phyloP scores from a whole-genome alignment of 805 yeast genomes.

The Komagataella pastoris region DNA sequence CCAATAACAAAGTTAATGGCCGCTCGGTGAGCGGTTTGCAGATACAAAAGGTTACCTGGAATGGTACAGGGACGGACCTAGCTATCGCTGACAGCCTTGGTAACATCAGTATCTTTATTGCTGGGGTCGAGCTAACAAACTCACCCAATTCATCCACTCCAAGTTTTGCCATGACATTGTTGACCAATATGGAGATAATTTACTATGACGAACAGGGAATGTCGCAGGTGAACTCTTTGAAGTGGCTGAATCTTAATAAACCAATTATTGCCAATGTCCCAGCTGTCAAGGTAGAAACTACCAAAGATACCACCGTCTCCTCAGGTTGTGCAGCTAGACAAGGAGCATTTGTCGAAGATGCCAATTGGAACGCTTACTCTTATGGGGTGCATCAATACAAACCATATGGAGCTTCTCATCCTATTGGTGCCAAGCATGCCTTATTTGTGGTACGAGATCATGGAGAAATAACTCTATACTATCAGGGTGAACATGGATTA shows the following conservation, averaged over 20 bases:
- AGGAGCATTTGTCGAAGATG: slow-evolving; percentile 21
- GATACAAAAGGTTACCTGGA: slow-evolving; percentile 49
- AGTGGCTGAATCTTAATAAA: slow-evolving; percentile 70
- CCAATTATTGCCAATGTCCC: slow-evolving; percentile 48
- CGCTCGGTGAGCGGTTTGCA: slow-evolving; percentile 5
- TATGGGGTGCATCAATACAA: slow-evolving; percentile 50
- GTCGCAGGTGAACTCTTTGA: slow-evolving; percentile 21
- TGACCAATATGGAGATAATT: slow-evolving; percentile 28
- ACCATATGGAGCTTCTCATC: slow-evolving; percentile 54
- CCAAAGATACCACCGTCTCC: slow-evolving; percentile 9
- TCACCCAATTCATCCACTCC: slow-evolving; percentile 16
- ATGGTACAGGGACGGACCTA: slow-evolving; percentile 67
- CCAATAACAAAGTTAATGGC: background rate
- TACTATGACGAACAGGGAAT: slow-evolving; percentile 25
- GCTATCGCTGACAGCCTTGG: slow-evolving; percentile 70
- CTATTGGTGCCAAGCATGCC: slow-evolving; percentile 55
- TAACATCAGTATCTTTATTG: slow-evolving; percentile 39
- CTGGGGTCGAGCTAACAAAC: slow-evolving; percentile 30
- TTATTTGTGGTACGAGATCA: slow-evolving; percentile 51
- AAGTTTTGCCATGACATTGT: slow-evolving; percentile 13
- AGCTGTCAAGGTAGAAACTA: slow-evolving; percentile 24
- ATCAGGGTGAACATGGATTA: slow-evolving; percentile 49
- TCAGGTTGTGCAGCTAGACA: slow-evolving; percentile 21
- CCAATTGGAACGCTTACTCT: slow-evolving; percentile 21
- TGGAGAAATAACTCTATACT: slow-evolving; percentile 48